These are phyloP conservation scores for Aureobasidium namibiae DNA, from an alignment of 2,329 filamentous ascomycete species.

Conservation along the genomic window DNA sequence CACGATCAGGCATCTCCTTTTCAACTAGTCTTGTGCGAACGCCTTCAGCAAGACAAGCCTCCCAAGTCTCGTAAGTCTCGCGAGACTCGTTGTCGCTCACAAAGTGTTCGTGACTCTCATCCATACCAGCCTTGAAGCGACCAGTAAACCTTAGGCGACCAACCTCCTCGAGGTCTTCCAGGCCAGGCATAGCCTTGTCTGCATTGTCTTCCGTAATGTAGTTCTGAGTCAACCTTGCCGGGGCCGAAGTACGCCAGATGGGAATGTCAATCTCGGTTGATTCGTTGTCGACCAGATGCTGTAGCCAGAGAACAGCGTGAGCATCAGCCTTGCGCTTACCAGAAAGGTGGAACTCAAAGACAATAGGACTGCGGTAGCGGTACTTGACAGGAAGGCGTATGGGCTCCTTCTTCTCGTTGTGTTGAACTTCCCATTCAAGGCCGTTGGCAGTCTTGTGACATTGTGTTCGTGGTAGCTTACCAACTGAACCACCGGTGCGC, in stretches of 20 bases:
- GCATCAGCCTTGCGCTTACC: slow-evolving; percentile 63
- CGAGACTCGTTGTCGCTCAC: slow-evolving; percentile 80
- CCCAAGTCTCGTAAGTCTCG: slow-evolving; percentile 92
- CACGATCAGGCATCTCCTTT: slow-evolving; percentile 62
- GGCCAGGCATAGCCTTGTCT: slow-evolving; percentile 54
- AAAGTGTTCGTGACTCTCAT: slow-evolving; percentile 75
- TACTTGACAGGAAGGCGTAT: slow-evolving; percentile 80
- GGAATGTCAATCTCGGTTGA: slow-evolving; percentile 74
- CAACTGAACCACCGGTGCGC: slow-evolving; percentile 76
- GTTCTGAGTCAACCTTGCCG: slow-evolving; percentile 74
- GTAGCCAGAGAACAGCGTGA: slow-evolving; percentile 77
- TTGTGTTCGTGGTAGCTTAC: slow-evolving; percentile 55
- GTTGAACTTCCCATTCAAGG: slow-evolving; percentile 48
- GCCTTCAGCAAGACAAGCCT: slow-evolving; percentile 81
- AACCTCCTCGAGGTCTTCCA: slow-evolving; percentile 68
- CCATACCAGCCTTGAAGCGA: slow-evolving; percentile 82
- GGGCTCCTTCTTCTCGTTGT: slow-evolving; percentile 40
- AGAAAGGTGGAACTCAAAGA: slow-evolving; percentile 72
- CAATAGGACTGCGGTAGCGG: slow-evolving; percentile 80
- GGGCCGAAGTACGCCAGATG: slow-evolving; percentile 75
- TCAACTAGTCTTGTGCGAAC: slow-evolving; percentile 64
- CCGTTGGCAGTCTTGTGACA: slow-evolving; percentile 54
- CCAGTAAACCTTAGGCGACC: slow-evolving; percentile 74
- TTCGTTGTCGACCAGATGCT: slow-evolving; percentile 74
- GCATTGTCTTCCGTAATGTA: slow-evolving; percentile 79